These are phyloP conservation scores for Penicillium psychrosexuale DNA, from an alignment of 2,329 filamentous ascomycete species.

Conservation along the genomic window DNA sequence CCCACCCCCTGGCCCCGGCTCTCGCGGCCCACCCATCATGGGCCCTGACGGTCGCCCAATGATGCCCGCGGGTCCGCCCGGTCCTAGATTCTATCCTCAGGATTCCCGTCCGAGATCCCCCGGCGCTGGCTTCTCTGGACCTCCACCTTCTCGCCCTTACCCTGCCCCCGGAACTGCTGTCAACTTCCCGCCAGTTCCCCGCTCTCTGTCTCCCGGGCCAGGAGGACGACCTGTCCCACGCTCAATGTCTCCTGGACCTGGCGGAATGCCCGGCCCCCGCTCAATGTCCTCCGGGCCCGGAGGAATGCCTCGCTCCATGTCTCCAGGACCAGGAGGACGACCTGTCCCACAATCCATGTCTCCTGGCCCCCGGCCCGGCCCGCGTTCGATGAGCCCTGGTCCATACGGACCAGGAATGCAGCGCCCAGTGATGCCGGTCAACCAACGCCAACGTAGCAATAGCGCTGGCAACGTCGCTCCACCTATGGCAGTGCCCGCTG, in stretches of 20 bases:
- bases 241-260: slow-evolving; percentile 29
- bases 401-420: slow-evolving; percentile 45
- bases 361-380: slow-evolving; percentile 36
- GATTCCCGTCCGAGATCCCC: slow-evolving; percentile 47
- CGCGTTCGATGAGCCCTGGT: slow-evolving; percentile 40
- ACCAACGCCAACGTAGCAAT: slow-evolving; percentile 44
- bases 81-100: slow-evolving; percentile 33
- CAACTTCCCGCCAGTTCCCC: slow-evolving; percentile 38
- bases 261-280: slow-evolving; percentile 34
- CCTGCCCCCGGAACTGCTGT: slow-evolving; percentile 28
- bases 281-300: slow-evolving; percentile 35
- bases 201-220: slow-evolving; percentile 35
- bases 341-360: slow-evolving; percentile 22
- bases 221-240: slow-evolving; percentile 28
- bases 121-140: slow-evolving; percentile 30
- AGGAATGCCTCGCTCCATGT: slow-evolving; percentile 29
- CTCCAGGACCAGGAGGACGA: slow-evolving; percentile 11
- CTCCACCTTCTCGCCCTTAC: slow-evolving; percentile 25
- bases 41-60: slow-evolving; percentile 33
- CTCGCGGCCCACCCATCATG: slow-evolving; percentile 34
- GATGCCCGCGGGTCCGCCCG: slow-evolving; percentile 30
- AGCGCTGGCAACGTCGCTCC: slow-evolving; percentile 38
- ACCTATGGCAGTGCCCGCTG: slow-evolving; percentile 15
- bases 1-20: slow-evolving; percentile 34
- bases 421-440: slow-evolving; percentile 39